Evolutionary conservation across 2,329 filamentous ascomycete genomes (phyloP).

Genomic region (Cladorrhinum sp.): DNA sequence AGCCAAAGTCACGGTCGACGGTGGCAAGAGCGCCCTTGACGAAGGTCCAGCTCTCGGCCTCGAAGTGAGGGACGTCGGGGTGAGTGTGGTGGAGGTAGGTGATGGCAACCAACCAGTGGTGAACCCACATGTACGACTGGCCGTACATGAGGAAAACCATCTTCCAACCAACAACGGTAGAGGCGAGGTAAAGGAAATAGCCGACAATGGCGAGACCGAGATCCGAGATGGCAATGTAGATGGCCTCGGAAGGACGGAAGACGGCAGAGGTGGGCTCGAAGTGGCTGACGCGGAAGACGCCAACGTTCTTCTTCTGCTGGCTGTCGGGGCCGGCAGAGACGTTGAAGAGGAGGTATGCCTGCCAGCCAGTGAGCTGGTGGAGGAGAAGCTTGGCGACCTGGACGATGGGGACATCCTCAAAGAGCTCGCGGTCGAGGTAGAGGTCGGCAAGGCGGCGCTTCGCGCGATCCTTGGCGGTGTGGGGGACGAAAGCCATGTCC

Average conservation of each 20-base stretch:
- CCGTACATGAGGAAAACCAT: conserved; percentile 59
- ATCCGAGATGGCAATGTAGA: conserved; percentile 57
- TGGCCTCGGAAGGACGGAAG: conserved; percentile 55
- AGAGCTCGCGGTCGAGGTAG: conserved; percentile 48
- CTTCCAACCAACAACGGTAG: conserved; percentile 52
- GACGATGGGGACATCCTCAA: conserved; percentile 62
- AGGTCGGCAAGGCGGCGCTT: conserved; percentile 37
- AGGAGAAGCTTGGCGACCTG: conserved; percentile 52
- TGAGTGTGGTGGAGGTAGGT: conserved; percentile 74
- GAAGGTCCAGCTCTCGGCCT: conserved; percentile 58
- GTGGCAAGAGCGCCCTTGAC: conserved; percentile 60
- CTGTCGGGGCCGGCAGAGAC: conserved; percentile 47
- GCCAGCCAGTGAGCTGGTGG: conserved; percentile 65
- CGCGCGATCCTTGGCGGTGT: conserved; percentile 39
- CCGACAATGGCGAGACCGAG: conserved; percentile 54
- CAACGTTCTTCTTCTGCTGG: conserved; percentile 41
- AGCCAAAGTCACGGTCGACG: conserved; percentile 63
- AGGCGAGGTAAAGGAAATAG: conserved; percentile 49
- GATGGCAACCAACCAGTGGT: conserved; percentile 90
- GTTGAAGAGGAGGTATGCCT: conserved; percentile 61
- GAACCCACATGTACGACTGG: conserved; percentile 81
- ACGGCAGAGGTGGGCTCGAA: conserved; percentile 61
- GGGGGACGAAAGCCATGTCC: conserved; percentile 63
- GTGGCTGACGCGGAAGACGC: conserved; percentile 50
- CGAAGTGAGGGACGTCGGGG: conserved; percentile 56